Evolutionary conservation across 805 yeast genomes (phyloP).

Genomic region (Kodamaea lidongshanica): DNA sequence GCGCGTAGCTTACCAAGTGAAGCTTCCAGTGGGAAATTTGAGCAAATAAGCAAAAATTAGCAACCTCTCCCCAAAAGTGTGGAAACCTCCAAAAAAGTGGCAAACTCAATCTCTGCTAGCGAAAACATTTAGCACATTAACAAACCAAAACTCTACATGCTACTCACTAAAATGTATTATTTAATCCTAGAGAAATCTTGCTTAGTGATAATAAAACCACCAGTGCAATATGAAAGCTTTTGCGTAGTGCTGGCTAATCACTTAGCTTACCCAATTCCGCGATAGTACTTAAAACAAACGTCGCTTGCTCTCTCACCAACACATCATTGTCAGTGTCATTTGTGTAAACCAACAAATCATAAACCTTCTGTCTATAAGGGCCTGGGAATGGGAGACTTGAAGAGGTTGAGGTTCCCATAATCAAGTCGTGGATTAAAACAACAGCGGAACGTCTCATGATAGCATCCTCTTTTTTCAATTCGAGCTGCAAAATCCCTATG

Average conservation of each 20-base stretch:
- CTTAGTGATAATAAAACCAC: no score
- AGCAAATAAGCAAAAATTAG: no score
- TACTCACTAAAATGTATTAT: no score
- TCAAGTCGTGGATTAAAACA: constrained; percentile 57
- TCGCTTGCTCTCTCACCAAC: constrained; percentile 55
- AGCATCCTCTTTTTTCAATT: constrained; percentile 36
- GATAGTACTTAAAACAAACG: constrained; percentile 25
- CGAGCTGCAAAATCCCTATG: constrained; percentile 66
- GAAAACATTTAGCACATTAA: no score
- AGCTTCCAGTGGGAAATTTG: no score
- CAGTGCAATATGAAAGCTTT: no score
- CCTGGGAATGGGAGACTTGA: constrained; percentile 47
- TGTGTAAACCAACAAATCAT: constrained; percentile 39
- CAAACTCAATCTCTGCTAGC: constrained; percentile 1
- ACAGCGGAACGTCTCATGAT: constrained; percentile 72
- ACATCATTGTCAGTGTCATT: constrained; percentile 48
- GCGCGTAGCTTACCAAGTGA: no score
- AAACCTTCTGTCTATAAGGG: constrained; percentile 39
- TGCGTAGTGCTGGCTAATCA: no score
- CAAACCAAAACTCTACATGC: no score
- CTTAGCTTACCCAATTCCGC: constrained; percentile 19
- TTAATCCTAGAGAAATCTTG: no score
- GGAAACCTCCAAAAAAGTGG: not conserved
- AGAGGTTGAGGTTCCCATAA: constrained; percentile 41
- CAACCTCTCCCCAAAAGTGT: no score